Evolutionary conservation across 2,329 filamentous ascomycete genomes (phyloP).

Genomic region (Fusarium xylarioides): DNA sequence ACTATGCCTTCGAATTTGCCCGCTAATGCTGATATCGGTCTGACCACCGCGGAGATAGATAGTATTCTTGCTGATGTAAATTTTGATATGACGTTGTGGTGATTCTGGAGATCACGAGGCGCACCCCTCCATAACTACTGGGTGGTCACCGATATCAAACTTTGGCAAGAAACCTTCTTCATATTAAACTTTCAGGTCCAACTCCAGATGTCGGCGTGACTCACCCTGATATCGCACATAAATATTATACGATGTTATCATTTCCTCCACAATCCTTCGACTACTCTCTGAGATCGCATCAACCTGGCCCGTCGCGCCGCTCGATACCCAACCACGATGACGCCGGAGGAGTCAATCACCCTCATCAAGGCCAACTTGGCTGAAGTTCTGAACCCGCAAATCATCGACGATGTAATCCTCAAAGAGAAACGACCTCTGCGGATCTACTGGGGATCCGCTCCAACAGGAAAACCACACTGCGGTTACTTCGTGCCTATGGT

Average conservation of each 20-base stretch:
- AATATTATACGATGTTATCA: no score
- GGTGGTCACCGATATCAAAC: no score
- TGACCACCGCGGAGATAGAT: neutral
- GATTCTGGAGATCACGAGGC: neutral
- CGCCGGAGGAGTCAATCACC: neutral
- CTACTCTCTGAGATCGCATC: no score
- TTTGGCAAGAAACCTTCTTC: no score
- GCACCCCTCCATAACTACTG: no score
- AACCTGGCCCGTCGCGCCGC: no score
- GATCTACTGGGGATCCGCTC: neutral
- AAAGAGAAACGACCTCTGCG: rapidly evolving
- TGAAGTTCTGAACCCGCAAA: neutral
- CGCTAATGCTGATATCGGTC: no score
- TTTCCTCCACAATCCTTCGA: no score
- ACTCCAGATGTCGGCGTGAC: neutral
- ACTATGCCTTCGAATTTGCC: no score
- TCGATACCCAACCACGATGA: neutral
- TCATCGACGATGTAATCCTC: neutral
- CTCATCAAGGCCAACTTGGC: neutral
- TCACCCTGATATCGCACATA: neutral
- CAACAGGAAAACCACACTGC: constrained; percentile 3
- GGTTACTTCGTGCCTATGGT: neutral
- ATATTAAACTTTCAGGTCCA: no score
- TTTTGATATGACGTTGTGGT: neutral
- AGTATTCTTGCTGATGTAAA: neutral